These are phyloP conservation scores for Calamus simplicifolius DNA, from an alignment of 176 grass and related monocot genomes.

Conservation along the genomic window DNA sequence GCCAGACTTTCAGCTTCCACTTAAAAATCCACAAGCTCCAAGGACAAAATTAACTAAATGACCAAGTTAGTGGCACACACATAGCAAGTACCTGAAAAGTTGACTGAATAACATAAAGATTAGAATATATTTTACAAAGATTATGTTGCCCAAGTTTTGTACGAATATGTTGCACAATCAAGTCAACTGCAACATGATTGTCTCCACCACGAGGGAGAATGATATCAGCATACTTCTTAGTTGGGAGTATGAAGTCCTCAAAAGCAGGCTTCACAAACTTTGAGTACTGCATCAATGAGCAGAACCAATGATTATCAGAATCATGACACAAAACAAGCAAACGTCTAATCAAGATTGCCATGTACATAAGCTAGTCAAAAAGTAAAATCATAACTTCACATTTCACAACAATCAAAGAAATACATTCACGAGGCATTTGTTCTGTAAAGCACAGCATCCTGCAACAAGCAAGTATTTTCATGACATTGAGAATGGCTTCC, in stretches of 20 bases:
- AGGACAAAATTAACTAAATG: not conserved
- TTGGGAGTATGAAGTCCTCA: slow-evolving; percentile 98
- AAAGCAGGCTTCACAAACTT: slow-evolving; percentile 98
- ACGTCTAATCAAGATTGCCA: no score
- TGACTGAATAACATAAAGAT: slow-evolving; percentile 84
- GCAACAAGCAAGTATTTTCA: no score
- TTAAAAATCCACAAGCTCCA: no score
- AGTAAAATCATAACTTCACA: no score
- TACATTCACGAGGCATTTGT: no score
- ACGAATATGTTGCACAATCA: slow-evolving; percentile 78
- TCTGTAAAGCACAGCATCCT: no score
- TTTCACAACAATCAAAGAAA: not conserved
- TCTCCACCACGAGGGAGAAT: slow-evolving; percentile 76
- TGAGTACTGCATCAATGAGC: slow-evolving; percentile 55
- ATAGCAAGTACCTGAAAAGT: slow-evolving; percentile 79
- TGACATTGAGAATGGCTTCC: no score
- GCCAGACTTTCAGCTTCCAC: not conserved
- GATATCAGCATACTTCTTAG: slow-evolving; percentile 90
- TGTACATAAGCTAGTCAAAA: not conserved
- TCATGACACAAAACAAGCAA: no score
- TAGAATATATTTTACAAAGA: slow-evolving; percentile 96
- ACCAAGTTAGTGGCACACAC: no score
- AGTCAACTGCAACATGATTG: slow-evolving; percentile 73
- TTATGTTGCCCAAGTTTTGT: slow-evolving; percentile 83
- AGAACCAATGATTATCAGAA: slow-evolving; percentile 10